phyloP scores from a whole-genome alignment of 768 basidiomycete species.

The Termitomyces titanicus region DNA sequence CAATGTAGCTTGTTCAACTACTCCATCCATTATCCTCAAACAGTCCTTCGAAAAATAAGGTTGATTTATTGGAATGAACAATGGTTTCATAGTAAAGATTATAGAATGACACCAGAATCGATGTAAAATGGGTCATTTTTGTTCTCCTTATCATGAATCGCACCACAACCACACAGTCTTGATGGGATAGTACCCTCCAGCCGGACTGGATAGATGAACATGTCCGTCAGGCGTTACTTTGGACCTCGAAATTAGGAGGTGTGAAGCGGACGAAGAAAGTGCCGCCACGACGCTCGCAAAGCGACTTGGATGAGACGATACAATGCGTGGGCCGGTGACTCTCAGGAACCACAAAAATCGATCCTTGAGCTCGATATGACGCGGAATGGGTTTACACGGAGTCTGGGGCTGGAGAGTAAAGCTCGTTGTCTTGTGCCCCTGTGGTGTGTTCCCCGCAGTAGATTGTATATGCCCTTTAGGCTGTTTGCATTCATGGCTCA shows the following conservation, averaged over 20 bases:
- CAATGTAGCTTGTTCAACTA: no score
- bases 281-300: neutral
- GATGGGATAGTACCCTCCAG: no score
- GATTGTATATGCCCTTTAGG: neutral
- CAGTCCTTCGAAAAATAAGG: no score
- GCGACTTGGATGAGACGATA: neutral
- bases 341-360: neutral
- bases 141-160: no score
- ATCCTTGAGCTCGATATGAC: neutral
- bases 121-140: no score
- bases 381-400: neutral
- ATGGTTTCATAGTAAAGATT: no score
- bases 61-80: no score
- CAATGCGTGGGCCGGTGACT: neutral
- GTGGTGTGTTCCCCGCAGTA: neutral
- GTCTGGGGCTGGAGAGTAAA: neutral
- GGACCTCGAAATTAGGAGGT: neutral
- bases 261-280: neutral
- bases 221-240: neutral
- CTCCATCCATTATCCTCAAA: no score
- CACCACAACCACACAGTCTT: no score
- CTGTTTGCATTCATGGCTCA: neutral
- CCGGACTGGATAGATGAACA: no score
- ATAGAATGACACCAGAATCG: no score
- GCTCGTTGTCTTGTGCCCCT: neutral